Evolutionary conservation across 2,329 filamentous ascomycete genomes (phyloP), one percentile per base, ranked within the genome.

Genomic region (Exophiala sp.): DNA sequence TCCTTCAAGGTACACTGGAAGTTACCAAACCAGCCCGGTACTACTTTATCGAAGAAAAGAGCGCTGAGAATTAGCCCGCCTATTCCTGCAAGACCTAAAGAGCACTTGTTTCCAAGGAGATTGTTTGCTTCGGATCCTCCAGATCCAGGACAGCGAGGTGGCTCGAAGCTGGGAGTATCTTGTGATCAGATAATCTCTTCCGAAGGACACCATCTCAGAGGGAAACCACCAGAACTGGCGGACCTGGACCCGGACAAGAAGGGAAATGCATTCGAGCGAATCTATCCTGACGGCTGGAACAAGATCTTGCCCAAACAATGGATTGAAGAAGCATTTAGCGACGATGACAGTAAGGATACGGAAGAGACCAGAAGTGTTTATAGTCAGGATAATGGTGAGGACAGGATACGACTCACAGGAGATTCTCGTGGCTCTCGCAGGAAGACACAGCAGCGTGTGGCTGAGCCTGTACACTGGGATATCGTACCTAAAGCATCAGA

Each of bases 41-140:
- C 9, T 11, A n/a, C 14, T 21, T 16, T 19, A 2, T 11, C 21
- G 34, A n/a, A 21, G 22, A 52, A 35, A 21, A n/a, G 23, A 16
- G n/a, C 19, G 14, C 11, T 27, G 21, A 37, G 21, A 37, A 29
- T 30, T 34, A 39, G 37, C 23, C 50, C 50, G 2, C 50, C 50
- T 2, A 21, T 53, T 6, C 50, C 50, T 21, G 30, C 18, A 3
- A 43, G 46, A 18, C 50, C 50, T 4, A 37, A 22, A 3, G 34
- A 37, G 13, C 38, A 42, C 21, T 21, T 37, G n/a, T 18, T 32
- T 10, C 13, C 21, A 10, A 22, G 21, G 5, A n/a, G 27, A 22
- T 23, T 21, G 54, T 96, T 81, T 62, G 97, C 97, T 65, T 94
- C 83, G 70, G 95, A 95, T 11, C 13, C 34, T 16, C 11, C 3